These are phyloP conservation scores for Aegilops sharonensis DNA, from an alignment of 176 grass and related monocot species.

Conservation along the genomic window DNA sequence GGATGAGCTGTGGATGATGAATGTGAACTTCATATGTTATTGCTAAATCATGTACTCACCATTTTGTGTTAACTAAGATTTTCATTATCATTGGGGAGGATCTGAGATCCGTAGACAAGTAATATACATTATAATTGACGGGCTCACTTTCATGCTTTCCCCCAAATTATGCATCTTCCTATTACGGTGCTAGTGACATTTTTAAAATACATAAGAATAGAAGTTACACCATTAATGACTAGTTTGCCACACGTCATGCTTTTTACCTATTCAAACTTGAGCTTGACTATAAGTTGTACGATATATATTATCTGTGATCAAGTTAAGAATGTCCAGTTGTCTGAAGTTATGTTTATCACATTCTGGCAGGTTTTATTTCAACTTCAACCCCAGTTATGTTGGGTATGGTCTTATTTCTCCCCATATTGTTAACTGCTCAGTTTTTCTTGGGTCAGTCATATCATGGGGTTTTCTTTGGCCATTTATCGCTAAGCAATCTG, in stretches of 20 bases:
- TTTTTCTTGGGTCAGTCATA: slow-evolving; percentile 49
- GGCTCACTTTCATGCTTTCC: not conserved
- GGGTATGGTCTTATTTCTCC: slow-evolving; percentile 56
- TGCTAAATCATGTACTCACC: not conserved
- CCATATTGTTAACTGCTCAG: slow-evolving; percentile 48
- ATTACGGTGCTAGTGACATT: slow-evolving; percentile 4
- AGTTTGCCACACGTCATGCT: not conserved
- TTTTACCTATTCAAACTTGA: not conserved
- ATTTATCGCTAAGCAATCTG: slow-evolving; percentile 37
- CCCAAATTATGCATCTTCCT: not conserved
- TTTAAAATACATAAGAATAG: not conserved
- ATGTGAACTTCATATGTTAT: not conserved
- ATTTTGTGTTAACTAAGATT: not conserved
- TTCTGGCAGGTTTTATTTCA: slow-evolving; percentile 43
- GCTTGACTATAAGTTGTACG: not conserved
- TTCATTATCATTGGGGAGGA: not conserved
- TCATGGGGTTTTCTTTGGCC: slow-evolving; percentile 56
- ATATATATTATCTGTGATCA: not conserved
- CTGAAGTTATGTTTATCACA: not conserved
- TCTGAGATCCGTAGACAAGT: not conserved
- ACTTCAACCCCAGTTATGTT: slow-evolving; percentile 57
- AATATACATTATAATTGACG: not conserved
- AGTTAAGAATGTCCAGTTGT: not conserved
- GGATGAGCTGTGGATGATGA: not conserved
- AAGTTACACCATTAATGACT: slow-evolving; percentile 1